Evolutionary conservation across 1,139 yeast genomes (phyloP).

Genomic region (Candida anutae): DNA sequence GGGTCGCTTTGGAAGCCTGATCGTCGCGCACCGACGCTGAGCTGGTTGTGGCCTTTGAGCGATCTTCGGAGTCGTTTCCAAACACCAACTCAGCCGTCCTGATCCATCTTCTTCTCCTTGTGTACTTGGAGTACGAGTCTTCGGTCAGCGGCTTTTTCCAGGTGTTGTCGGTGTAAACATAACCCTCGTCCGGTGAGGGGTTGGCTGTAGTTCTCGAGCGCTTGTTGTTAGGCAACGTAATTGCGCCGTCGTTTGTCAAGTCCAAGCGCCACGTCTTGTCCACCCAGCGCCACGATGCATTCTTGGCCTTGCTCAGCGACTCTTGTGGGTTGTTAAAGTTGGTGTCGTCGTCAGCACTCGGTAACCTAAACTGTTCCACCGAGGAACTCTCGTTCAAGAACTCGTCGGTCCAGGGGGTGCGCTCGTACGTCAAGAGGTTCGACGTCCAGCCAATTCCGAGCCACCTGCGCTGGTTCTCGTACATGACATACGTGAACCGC

Average conservation of each 20-base stretch:
- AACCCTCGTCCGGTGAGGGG: slow-evolving; percentile 79
- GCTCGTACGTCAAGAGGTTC: slow-evolving; percentile 80
- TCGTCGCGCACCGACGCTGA: slow-evolving; percentile 1
- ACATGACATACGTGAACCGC: slow-evolving; percentile 84
- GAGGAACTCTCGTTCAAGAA: slow-evolving; percentile 79
- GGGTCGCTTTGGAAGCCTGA: slow-evolving; percentile 6
- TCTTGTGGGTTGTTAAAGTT: slow-evolving; percentile 23
- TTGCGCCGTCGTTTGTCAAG: slow-evolving; percentile 79
- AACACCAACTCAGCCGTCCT: slow-evolving; percentile 83
- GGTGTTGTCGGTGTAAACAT: slow-evolving; percentile 79
- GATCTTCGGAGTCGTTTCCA: slow-evolving; percentile 10
- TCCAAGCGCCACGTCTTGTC: slow-evolving; percentile 90
- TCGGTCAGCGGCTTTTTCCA: slow-evolving; percentile 92
- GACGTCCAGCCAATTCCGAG: slow-evolving; percentile 97
- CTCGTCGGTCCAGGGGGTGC: slow-evolving; percentile 97
- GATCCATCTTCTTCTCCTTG: slow-evolving; percentile 92
- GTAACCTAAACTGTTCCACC: slow-evolving; percentile 70
- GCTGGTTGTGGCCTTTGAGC: neutral
- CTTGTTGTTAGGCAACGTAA: slow-evolving; percentile 58
- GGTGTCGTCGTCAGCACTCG: slow-evolving; percentile 45
- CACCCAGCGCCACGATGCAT: slow-evolving; percentile 90
- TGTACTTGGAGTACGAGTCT: slow-evolving; percentile 82
- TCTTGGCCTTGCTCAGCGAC: slow-evolving; percentile 42
- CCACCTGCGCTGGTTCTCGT: slow-evolving; percentile 96
- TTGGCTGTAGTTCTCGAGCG: slow-evolving; percentile 65